Evolutionary conservation across 495 filamentous ascomycete genomes (phyloP).

Genomic region (Emericellopsis terricola): DNA sequence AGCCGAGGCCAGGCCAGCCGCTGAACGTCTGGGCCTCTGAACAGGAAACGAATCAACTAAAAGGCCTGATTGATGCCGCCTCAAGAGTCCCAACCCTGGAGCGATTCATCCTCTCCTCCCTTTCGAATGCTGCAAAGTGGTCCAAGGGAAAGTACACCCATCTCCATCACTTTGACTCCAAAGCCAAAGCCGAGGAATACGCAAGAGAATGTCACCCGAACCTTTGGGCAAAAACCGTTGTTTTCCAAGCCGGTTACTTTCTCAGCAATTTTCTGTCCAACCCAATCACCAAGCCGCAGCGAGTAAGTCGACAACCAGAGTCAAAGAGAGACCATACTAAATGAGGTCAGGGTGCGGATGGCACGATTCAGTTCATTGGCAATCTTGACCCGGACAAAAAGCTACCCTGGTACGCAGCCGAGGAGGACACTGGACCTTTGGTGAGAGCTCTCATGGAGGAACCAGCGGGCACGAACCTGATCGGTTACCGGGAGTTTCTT

Average conservation of each 20-base stretch:
- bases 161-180: constrained; percentile 23
- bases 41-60: constrained; percentile 25
- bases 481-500: constrained; percentile 12
- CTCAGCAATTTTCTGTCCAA: constrained; percentile 10
- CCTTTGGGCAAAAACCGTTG: constrained; percentile 19
- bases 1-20: constrained; percentile 10
- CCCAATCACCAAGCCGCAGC: neutral
- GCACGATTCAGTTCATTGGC: neutral
- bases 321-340: no score
- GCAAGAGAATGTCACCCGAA: constrained; percentile 14
- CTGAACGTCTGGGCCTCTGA: constrained; percentile 21
- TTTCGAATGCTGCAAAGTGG: constrained; percentile 14
- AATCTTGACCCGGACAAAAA: constrained; percentile 1
- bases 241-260: constrained; percentile 20
- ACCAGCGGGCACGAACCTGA: constrained; percentile 13
- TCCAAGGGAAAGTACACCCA: constrained; percentile 16
- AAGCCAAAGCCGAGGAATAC: constrained; percentile 17
- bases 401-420: constrained; percentile 12
- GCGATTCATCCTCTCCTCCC: constrained; percentile 20
- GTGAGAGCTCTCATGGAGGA: constrained; percentile 12
- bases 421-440: constrained; percentile 15
- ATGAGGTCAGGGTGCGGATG: neutral
- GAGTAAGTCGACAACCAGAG: no score
- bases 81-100: constrained; percentile 23
- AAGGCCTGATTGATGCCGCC: constrained; percentile 30